Conservation (phyloP, 352 stramenopile species). For the Achlya hypogyna region DNA sequence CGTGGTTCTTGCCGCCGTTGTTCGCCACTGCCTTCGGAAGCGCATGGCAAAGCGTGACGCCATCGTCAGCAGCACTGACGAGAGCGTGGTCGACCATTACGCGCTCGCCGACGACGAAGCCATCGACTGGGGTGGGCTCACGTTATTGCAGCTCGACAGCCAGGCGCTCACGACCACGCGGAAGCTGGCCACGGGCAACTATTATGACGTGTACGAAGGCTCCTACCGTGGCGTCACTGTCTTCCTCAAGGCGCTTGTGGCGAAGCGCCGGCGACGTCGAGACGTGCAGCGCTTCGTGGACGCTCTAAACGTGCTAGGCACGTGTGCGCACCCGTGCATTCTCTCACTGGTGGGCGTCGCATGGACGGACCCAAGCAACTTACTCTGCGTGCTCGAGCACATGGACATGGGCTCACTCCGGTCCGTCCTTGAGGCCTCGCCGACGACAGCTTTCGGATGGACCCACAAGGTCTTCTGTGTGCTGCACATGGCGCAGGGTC, state of each 20-base stretch:
- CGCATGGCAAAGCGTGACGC: no score
- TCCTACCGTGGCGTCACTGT: neutral
- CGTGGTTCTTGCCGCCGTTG: no score
- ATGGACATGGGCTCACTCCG: neutral
- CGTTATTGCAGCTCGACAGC: neutral
- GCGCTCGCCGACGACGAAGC: neutral
- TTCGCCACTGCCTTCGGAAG: no score
- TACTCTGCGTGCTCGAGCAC: neutral
- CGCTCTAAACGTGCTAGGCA: neutral
- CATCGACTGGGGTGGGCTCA: neutral
- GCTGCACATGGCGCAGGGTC: neutral
- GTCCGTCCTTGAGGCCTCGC: neutral
- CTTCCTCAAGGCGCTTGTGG: neutral
- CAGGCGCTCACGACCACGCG: neutral
- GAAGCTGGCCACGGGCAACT: neutral
- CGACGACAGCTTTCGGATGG: neutral
- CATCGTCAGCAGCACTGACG: no score
- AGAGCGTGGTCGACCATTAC: no score
- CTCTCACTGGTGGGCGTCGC: neutral
- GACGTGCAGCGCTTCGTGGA: neutral
- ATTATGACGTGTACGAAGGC: constrained; percentile 3
- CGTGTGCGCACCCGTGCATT: neutral
- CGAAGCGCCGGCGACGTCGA: neutral
- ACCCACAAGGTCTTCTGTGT: neutral
- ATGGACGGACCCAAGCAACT: neutral